A percentile compares a stretch with the other conserved stretches of the same genome.
These are phyloP conservation scores for Beauveria medogensis DNA, from an alignment of 2,329 filamentous ascomycete genomes.

Conservation along the genomic window DNA sequence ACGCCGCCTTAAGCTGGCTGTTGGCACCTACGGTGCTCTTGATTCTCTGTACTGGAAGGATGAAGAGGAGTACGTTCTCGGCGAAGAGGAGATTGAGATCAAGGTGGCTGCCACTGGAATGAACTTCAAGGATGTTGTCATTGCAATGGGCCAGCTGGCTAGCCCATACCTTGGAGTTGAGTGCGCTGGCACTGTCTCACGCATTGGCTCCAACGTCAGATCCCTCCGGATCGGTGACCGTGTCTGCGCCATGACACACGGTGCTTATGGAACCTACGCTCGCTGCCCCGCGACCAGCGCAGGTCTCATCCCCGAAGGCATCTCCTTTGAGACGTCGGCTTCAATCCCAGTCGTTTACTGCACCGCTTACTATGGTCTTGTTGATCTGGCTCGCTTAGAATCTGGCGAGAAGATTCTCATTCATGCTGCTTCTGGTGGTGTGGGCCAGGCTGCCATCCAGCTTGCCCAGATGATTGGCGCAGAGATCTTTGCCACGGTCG, in stretches of 20 bases:
- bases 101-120: constrained; percentile 35
- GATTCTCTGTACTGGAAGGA: constrained; percentile 35
- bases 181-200: constrained; percentile 30
- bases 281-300: constrained; percentile 25
- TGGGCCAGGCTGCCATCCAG: constrained; percentile 32
- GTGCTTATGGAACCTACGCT: constrained; percentile 26
- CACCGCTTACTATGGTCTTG: constrained; percentile 33
- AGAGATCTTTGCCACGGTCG: constrained; percentile 35
- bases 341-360: constrained; percentile 32
- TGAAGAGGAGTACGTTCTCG: constrained; percentile 20
- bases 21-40: constrained; percentile 30
- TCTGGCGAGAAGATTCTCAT: constrained; percentile 32
- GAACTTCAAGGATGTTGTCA: constrained; percentile 39
- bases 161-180: constrained; percentile 31
- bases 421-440: constrained; percentile 29
- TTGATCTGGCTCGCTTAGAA: constrained; percentile 29
- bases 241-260: constrained; percentile 46
- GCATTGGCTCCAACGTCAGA: constrained; percentile 53
- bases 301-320: constrained; percentile 28
- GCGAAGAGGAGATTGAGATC: constrained; percentile 32
- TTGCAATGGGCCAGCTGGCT: constrained; percentile 31
- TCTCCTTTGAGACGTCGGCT: constrained; percentile 31
- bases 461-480: constrained; percentile 30
- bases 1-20: constrained; percentile 28
- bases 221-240: constrained; percentile 62